Evolutionary conservation across 2,329 filamentous ascomycete species (phyloP).

Genomic region (Neofusicoccum laricinum): DNA sequence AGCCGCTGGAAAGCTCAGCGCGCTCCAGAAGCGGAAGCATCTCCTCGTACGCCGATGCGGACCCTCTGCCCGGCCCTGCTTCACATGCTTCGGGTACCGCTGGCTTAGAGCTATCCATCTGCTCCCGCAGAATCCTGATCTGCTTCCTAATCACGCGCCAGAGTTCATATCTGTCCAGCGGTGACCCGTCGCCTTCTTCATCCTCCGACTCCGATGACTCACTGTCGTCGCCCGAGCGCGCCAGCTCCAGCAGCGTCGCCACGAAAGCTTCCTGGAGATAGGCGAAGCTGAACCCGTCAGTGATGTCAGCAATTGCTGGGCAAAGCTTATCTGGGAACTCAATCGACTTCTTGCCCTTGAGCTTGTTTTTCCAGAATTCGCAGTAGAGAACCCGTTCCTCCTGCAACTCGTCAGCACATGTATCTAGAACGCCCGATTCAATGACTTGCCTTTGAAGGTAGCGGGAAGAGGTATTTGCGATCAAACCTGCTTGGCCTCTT

Average conservation of each 20-base stretch:
- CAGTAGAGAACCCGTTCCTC: constrained; percentile 59
- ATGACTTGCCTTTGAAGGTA: constrained; percentile 42
- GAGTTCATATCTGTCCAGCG: constrained; percentile 52
- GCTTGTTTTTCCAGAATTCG: constrained; percentile 61
- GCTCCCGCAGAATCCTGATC: constrained; percentile 58
- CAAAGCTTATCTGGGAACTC: constrained; percentile 43
- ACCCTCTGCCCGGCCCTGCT: neutral
- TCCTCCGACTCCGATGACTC: constrained; percentile 1
- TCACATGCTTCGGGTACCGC: constrained; percentile 6
- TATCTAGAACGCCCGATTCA: neutral
- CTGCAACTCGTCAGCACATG: constrained; percentile 24
- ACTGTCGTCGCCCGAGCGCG: constrained; percentile 28
- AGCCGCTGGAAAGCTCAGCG: constrained; percentile 23
- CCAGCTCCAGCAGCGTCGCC: constrained; percentile 38
- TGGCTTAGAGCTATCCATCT: constrained; percentile 43
- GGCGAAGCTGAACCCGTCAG: constrained; percentile 43
- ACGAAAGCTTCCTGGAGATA: constrained; percentile 47
- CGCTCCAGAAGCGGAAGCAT: constrained; percentile 23
- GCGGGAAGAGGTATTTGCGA: constrained; percentile 59
- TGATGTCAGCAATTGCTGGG: constrained; percentile 40
- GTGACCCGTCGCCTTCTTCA: constrained; percentile 39
- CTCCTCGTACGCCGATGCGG: constrained; percentile 20
- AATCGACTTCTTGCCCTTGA: constrained; percentile 53
- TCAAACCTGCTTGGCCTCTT: constrained; percentile 49
- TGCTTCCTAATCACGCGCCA: constrained; percentile 65